Evolutionary conservation across 176 grass and related monocot species (phyloP).

Genomic region (Carex littledalei): DNA sequence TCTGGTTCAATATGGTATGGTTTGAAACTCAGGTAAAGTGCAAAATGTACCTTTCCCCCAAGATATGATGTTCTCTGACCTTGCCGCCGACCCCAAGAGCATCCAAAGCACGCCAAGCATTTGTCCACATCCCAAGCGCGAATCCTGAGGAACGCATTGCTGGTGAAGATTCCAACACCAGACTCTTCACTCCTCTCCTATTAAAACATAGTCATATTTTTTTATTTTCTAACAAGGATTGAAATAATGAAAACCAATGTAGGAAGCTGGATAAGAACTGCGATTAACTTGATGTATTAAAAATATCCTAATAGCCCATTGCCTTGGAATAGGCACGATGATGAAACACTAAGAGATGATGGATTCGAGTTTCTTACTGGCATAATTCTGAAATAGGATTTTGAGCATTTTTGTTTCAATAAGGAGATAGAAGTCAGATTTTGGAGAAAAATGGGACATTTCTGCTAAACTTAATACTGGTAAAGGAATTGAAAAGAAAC

Average conservation of each 20-base stretch:
- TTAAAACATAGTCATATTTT: not conserved
- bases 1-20: not conserved
- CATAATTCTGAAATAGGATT: not conserved
- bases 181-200: constrained; percentile 61
- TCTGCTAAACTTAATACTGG: not conserved
- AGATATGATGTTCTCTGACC: constrained; percentile 45
- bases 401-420: not conserved
- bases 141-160: constrained; percentile 50
- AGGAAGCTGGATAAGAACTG: not conserved
- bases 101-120: constrained; percentile 63
- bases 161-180: constrained; percentile 74
- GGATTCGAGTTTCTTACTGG: not conserved
- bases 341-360: not conserved
- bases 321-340: not conserved
- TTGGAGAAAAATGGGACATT: not conserved
- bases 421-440: not conserved
- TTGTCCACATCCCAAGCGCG: constrained; percentile 42
- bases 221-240: not conserved
- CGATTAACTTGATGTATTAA: not conserved
- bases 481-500: not conserved
- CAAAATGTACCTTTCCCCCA: constrained; percentile 5
- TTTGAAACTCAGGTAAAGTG: not conserved
- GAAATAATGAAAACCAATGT: not conserved
- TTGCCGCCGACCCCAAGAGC: constrained; percentile 58
- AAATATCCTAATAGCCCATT: not conserved